phyloP scores from a whole-genome alignment of 2,329 filamentous ascomycete species.

The Trichophyton mentagrophytes region DNA sequence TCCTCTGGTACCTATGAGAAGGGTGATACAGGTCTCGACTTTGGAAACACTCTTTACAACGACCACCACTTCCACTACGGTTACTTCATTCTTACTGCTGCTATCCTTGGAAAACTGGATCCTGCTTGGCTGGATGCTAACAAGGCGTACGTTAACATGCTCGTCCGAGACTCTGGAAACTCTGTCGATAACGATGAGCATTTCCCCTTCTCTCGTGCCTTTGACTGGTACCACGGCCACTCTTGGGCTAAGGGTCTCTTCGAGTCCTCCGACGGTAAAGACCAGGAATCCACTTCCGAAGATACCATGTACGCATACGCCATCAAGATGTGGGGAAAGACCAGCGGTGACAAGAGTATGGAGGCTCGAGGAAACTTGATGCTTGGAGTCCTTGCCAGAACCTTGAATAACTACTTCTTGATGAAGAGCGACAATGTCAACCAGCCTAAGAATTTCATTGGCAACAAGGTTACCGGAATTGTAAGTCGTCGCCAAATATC shows the following conservation, averaged over 20 bases:
- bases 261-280: conserved; percentile 42
- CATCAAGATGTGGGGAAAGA: conserved; percentile 85
- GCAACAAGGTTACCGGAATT: conserved; percentile 58
- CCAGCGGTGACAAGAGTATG: conserved; percentile 62
- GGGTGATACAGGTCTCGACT: conserved; percentile 60
- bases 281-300: conserved; percentile 71
- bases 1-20: conserved; percentile 61
- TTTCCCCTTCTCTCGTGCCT: conserved; percentile 71
- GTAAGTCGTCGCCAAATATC: conserved; percentile 19
- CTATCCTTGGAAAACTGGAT: conserved; percentile 69
- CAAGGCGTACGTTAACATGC: conserved; percentile 64
- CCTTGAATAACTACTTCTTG: conserved; percentile 69
- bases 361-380: conserved; percentile 75
- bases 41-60: conserved; percentile 72
- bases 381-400: conserved; percentile 62
- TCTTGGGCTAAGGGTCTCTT: conserved; percentile 64
- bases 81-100: conserved; percentile 79
- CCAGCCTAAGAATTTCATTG: conserved; percentile 64
- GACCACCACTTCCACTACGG: conserved; percentile 56
- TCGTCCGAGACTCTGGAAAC: conserved; percentile 77
- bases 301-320: conserved; percentile 80
- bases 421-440: conserved; percentile 56
- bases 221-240: conserved; percentile 93
- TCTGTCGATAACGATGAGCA: conserved; percentile 55
- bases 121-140: conserved; percentile 60